Percentiles rank a stretch among this genome's conserved stretches.
Evolutionary conservation across 306 rosid species (phyloP).

Genomic region (Casuarina glauca): DNA sequence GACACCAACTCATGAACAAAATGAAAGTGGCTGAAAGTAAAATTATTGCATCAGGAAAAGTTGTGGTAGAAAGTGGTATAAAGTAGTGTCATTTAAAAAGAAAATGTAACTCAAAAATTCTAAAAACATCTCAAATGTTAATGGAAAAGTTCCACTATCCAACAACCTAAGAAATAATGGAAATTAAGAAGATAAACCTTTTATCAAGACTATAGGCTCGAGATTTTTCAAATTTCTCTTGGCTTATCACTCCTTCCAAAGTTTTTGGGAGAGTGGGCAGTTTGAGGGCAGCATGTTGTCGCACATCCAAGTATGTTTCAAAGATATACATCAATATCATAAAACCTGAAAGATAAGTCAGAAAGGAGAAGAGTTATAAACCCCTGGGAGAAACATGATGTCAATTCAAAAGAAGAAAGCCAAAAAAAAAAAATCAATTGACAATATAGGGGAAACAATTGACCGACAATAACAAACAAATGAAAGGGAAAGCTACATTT

Average conservation of each 20-base stretch:
- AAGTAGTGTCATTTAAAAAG: not conserved
- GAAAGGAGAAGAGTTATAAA: conserved; percentile 12
- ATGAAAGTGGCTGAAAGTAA: conserved; percentile 73
- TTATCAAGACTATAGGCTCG: conserved; percentile 94
- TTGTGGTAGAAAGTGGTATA: not conserved
- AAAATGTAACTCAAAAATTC: not conserved
- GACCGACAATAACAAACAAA: not conserved
- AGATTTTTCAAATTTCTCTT: conserved; percentile 89
- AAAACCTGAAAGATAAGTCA: conserved; percentile 55
- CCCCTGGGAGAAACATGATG: not conserved
- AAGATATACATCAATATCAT: conserved; percentile 89
- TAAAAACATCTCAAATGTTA: not conserved
- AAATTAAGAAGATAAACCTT: conserved; percentile 51
- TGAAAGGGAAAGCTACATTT: not conserved
- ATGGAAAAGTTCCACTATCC: conserved; percentile 13
- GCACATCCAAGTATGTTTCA: conserved; percentile 80
- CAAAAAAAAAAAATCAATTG: not conserved
- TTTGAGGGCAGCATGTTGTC: conserved; percentile 83
- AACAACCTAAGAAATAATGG: conserved; percentile 15
- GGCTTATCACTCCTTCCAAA: conserved; percentile 86
- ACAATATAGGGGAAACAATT: not conserved
- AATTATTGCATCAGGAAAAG: conserved; percentile 18
- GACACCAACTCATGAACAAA: conserved; percentile 89
- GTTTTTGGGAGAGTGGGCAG: conserved; percentile 89
- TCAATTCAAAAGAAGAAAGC: not conserved